phyloP scores from a whole-genome alignment of 2,329 filamentous ascomycete genomes.

The Colletotrichum eleusines region DNA sequence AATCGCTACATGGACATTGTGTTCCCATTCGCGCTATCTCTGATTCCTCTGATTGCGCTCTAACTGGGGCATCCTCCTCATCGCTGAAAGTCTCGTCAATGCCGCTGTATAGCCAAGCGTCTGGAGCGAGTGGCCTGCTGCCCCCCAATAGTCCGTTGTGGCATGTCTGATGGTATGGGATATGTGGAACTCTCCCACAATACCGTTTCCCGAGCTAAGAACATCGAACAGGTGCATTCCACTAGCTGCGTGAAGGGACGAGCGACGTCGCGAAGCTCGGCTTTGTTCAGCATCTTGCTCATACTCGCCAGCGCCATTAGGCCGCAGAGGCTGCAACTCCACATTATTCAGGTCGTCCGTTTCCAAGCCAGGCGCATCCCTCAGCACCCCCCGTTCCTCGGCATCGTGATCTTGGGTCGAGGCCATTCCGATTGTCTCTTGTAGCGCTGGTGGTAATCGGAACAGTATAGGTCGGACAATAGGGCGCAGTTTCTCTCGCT shows the following conservation, averaged over 20 bases:
- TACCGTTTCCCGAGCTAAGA: slow-evolving; percentile 66
- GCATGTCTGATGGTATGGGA: slow-evolving; percentile 62
- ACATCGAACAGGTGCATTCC: slow-evolving; percentile 60
- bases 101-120: slow-evolving; percentile 67
- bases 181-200: slow-evolving; percentile 67
- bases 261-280: slow-evolving; percentile 44
- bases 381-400: slow-evolving; percentile 66
- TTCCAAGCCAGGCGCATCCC: slow-evolving; percentile 53
- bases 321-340: slow-evolving; percentile 56
- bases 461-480: slow-evolving; percentile 42
- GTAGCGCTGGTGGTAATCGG: slow-evolving; percentile 27
- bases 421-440: slow-evolving; percentile 14
- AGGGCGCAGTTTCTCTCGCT: slow-evolving; percentile 68
- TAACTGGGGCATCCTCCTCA: slow-evolving; percentile 38
- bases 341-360: slow-evolving; percentile 57
- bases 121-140: slow-evolving; percentile 64
- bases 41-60: slow-evolving; percentile 39
- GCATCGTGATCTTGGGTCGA: slow-evolving; percentile 64
- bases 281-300: slow-evolving; percentile 37
- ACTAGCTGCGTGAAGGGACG: slow-evolving; percentile 20
- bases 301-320: slow-evolving; percentile 23
- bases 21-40: slow-evolving; percentile 28
- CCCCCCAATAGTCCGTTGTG: slow-evolving; percentile 59
- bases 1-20: slow-evolving; percentile 20
- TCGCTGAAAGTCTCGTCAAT: slow-evolving; percentile 54